Evolutionary conservation across 192 early-diverging fungal species (phyloP), one percentile per base, ranked within the genome.

Genomic region (Mortierella antarctica): DNA sequence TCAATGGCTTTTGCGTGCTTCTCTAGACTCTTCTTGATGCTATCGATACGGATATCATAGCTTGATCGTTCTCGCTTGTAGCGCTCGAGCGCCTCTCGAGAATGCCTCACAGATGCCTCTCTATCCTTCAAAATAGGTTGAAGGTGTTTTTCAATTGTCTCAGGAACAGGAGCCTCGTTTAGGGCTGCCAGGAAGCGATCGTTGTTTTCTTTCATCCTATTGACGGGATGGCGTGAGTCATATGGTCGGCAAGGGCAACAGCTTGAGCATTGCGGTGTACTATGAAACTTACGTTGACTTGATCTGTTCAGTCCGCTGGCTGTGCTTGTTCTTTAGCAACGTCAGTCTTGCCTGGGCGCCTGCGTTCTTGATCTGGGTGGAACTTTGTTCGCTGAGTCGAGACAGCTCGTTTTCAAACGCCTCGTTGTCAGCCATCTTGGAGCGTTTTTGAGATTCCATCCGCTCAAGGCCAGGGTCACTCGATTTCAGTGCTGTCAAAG

Each of bases 81-180:
- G 41, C 58, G 40, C 39, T 70, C 81, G 1, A 75, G 15, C 0
- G 56, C 15, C 44, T 80, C 53, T 2, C 73, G 81, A 12, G 91
- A 62, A 4, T 74, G 39, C n/a, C 68, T 58, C 14, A 84, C 71
- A 41, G 87, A 77, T 6, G 68, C 53, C 54, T 83, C 83, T 65
- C 86, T 82, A 42, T 89, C 83, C 46, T 76, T 76, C 58, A 88
- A 78, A 55, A 84, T 77, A 3, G 83, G 78, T 17, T 23, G 13
- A 56, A 84, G 76, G 41, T 81, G 67, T 11, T 74, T 70, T 53
- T 80, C 77, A 1, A 68, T 47, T 0, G 58, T 51, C 13, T 80
- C 77, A 6, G 77, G 59, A 5, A 21, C 17, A 12, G 65, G 59
- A 39, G 7, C 31, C 7, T 56, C 18, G n/a, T 51, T 65, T 15